Evolutionary conservation across 495 filamentous ascomycete genomes (phyloP), one percentile per base, ranked within the genome.

Genomic region (Aspergillus indologenus): DNA sequence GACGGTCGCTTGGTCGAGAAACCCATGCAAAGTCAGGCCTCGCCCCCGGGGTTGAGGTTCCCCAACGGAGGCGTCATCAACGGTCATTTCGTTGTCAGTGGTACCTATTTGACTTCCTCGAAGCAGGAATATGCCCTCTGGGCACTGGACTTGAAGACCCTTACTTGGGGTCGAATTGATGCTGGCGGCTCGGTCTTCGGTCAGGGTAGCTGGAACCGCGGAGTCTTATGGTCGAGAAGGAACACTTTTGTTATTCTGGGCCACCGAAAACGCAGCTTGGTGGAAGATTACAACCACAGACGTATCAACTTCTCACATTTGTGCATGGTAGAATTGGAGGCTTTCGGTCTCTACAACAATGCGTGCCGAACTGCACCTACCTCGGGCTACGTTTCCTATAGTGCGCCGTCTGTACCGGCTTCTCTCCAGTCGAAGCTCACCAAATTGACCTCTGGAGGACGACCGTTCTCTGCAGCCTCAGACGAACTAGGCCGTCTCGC

Each of bases 81-180:
- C 64, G 90, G 90, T 26, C 91, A 98, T 70, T 96, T 98, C 60
- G 91, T 98, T 29, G 91, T 98, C 45, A 96, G 91, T 61, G 94
- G 94, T 24, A 98, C 95, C 0, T 98, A 96, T 67, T 79, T 98
- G 44, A 98, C 95, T 1, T 96, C 91, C 8, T 96, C 92, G 17
- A 98, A 96, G 70, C 94, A 98, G 67, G 94, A 98, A 75, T 98
- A 98, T 74, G 92, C 95, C 0, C 81, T 98, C 1, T 98, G 94
- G 94, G 94, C 93, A 17, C 76, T 98, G 48, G 92, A 98, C 68
- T 75, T 98, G 50, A 84, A 85, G 57, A 92, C 85, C 2, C 73
- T 98, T 45, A 92, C 87, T 1, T 98, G 94, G 94, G 90, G 88
- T 45, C 88, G 94, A 11, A 96, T 98, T 61, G 94, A 98, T 72